Conservation (phyloP, 176 grass and related monocot genomes). For the Triticum dicoccoides region DNA sequence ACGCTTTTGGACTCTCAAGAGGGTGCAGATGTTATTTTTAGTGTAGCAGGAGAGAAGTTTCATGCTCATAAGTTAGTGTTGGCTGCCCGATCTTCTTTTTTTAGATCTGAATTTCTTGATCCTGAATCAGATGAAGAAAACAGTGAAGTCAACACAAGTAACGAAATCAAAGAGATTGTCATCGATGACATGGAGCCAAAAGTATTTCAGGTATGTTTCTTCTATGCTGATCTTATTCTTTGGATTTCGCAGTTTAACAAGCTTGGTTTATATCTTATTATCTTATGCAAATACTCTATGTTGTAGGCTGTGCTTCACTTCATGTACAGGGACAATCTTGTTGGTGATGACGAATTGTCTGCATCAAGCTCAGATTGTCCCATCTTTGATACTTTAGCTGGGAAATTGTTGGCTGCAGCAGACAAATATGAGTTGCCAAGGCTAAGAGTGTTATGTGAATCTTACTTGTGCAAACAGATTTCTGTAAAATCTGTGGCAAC, state of each 20-base stretch:
- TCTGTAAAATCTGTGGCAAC: conserved; percentile 75
- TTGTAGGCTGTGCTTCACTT: conserved; percentile 80
- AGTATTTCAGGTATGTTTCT: conserved; percentile 71
- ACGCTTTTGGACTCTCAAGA: conserved; percentile 72
- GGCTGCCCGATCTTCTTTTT: conserved; percentile 68
- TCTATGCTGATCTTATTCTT: conserved; percentile 22
- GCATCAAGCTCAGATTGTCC: conserved; percentile 68
- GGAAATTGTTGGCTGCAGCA: conserved; percentile 81
- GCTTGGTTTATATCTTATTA: neutral
- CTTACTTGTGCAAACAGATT: conserved; percentile 89
- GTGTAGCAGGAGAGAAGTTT: conserved; percentile 75
- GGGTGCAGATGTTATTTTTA: conserved; percentile 77
- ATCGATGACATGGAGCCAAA: conserved; percentile 76
- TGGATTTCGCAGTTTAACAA: conserved; percentile 14
- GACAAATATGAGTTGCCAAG: conserved; percentile 82
- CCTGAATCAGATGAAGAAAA: conserved; percentile 44
- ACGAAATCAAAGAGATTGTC: conserved; percentile 55
- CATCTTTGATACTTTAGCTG: conserved; percentile 72
- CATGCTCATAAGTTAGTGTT: conserved; percentile 87
- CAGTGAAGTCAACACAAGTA: neutral
- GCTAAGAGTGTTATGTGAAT: conserved; percentile 75
- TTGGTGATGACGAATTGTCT: conserved; percentile 70
- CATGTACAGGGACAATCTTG: conserved; percentile 78
- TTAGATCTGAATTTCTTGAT: conserved; percentile 64
- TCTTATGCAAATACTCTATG: conserved; percentile 16